Conservation (phyloP, 345 rosid genomes). For the Hibiscus mutabilis region DNA sequence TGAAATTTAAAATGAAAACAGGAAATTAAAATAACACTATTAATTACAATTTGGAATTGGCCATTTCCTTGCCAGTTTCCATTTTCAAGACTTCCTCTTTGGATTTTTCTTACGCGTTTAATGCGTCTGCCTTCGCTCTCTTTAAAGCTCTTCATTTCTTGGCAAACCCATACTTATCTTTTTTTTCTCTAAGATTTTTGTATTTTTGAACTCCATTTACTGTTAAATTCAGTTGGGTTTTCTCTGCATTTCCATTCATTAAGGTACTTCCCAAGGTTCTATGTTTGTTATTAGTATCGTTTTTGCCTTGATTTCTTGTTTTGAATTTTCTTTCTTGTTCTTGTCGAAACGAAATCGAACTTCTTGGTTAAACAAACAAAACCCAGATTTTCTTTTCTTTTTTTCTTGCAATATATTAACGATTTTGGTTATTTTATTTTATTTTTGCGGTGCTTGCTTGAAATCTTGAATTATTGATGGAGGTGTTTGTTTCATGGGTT, state of each 20-base stretch:
- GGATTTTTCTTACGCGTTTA: conserved; percentile 6
- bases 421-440: conserved; percentile 2
- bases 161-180: neutral
- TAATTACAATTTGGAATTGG: neutral
- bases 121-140: neutral
- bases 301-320: neutral
- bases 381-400: neutral
- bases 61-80: neutral
- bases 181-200: neutral
- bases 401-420: neutral
- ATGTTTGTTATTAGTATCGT: neutral
- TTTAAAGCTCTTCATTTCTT: neutral
- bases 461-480: neutral
- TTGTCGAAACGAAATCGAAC: neutral
- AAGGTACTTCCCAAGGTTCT: conserved; percentile 8
- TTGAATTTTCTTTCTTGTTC: conserved; percentile 1
- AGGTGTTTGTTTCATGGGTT: conserved; percentile 4
- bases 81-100: neutral
- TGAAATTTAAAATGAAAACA: neutral
- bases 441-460: neutral
- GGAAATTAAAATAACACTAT: neutral
- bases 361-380: neutral
- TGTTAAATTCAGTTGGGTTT: neutral
- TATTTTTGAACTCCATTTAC: neutral
- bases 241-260: neutral